phyloP scores from a whole-genome alignment of 805 yeast species.

The Phaffomyces thermotolerans region DNA sequence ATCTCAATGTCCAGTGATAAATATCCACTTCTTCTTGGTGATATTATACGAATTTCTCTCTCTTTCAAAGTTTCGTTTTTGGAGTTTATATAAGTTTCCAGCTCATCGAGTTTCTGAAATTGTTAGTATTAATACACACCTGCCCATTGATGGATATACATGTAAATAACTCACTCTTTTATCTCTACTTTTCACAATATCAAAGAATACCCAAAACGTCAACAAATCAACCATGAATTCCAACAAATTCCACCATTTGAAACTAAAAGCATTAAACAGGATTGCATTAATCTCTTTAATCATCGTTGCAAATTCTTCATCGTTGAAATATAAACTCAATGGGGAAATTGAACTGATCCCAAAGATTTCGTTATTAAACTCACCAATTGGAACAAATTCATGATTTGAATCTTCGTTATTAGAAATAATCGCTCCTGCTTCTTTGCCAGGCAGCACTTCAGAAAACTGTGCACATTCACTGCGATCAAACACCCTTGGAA shows the following conservation, averaged over 20 bases:
- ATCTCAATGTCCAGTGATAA: conserved; percentile 48
- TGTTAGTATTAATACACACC: not conserved
- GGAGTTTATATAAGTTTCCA: conserved; percentile 37
- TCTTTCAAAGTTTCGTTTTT: conserved; percentile 24
- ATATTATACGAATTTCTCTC: conserved; percentile 33
- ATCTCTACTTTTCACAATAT: conserved; percentile 26
- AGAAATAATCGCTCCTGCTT: conserved; percentile 48
- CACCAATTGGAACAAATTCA: conserved; percentile 27
- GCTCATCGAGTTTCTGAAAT: conserved; percentile 21
- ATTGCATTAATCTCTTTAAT: conserved; percentile 37
- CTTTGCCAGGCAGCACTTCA: conserved; percentile 46
- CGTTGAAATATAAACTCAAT: conserved; percentile 29
- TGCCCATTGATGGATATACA: not conserved
- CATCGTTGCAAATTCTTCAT: conserved; percentile 34
- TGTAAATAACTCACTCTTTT: conserved; percentile 7
- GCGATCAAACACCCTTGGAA: conserved; percentile 45
- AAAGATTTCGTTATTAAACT: conserved; percentile 35
- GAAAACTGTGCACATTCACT: conserved; percentile 49
- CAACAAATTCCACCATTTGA: conserved; percentile 31
- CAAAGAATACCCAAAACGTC: conserved; percentile 35
- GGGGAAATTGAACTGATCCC: conserved; percentile 52
- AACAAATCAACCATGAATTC: conserved; percentile 31
- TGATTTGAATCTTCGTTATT: conserved; percentile 8
- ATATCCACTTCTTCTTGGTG: conserved; percentile 48
- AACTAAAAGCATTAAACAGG: conserved; percentile 33